Evolutionary conservation across 176 grass and related monocot species (phyloP), one percentile per base, ranked within the genome.

Genomic region (Echinochloa phyllopogon): DNA sequence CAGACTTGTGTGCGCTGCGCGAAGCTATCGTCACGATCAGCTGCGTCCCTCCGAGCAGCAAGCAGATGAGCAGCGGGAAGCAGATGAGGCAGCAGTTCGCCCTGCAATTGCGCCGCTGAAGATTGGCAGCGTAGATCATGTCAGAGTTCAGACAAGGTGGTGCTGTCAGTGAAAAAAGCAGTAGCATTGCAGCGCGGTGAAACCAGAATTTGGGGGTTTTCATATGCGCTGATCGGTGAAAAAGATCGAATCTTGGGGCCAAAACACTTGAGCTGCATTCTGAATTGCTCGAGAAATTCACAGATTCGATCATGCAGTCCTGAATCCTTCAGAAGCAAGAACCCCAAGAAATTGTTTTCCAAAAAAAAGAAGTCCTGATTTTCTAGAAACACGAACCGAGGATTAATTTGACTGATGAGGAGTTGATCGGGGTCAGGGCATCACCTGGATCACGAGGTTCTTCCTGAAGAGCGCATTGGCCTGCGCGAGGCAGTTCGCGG

Each of bases 381-480:
- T n/a, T n/a, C n/a, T n/a, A n/a, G n/a, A n/a, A n/a, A n/a, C n/a
- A n/a, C n/a, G n/a, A n/a, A n/a, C 5, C 6, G 27, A 25, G 23
- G 29, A 33, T 33, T 33, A 33, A 49, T 72, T 27, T 38, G 50
- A 21, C 3, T 16, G 50, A 12, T 42, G 25, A 37, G 21, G 27
- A 44, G 55, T 27, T 8, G 40, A 24, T 17, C 8, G 44, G 50
- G 44, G 44, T 6, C 7, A 33, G 29, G 29, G 29, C 13, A 29
- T 75, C 29, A 91, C 92, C 88, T 94, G 92, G 66, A 91, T 77
- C 16, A 91, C 66, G 10, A 94, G 77, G 20, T 91, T 91, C 57
- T 94, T 91, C 82, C 78, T 85, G 78, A 94, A 80, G 45, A 94
- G 82, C 11, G 92, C 88, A 64, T 91, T 80, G 59, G 91, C 79